Percentiles rank a stretch among this genome's conserved stretches.
Conservation (phyloP, 2,329 filamentous ascomycete genomes). For the Phyllosticta citriasiana region DNA sequence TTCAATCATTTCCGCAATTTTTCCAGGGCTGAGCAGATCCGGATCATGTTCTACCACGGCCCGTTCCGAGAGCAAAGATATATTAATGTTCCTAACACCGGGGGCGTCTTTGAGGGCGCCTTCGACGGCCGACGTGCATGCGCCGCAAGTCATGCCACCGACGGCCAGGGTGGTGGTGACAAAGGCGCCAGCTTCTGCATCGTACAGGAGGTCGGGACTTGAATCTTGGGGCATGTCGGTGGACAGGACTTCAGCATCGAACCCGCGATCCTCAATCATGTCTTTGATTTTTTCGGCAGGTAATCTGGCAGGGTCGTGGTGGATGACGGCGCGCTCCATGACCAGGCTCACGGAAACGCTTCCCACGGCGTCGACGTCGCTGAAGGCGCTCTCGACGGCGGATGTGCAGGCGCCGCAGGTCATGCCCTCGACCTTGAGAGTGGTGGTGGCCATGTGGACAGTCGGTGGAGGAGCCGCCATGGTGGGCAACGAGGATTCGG, state of each 20-base stretch:
- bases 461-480: background rate
- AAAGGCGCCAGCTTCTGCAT: conserved; percentile 20
- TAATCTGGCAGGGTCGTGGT: conserved; percentile 71
- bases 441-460: conserved; percentile 73
- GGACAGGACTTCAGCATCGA: conserved; percentile 81
- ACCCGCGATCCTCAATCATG: conserved; percentile 83
- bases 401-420: conserved; percentile 89
- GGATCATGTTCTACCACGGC: conserved; percentile 77
- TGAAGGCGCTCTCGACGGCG: conserved; percentile 87
- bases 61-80: conserved; percentile 74
- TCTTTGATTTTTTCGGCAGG: conserved; percentile 68
- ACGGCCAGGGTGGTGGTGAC: conserved; percentile 65
- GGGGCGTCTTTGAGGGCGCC: conserved; percentile 65
- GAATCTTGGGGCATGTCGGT: conserved; percentile 59
- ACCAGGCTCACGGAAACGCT: conserved; percentile 87
- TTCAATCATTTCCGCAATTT: conserved; percentile 50
- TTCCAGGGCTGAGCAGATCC: conserved; percentile 39
- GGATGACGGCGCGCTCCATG: conserved; percentile 90
- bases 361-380: conserved; percentile 67
- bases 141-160: conserved; percentile 85
- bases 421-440: conserved; percentile 79
- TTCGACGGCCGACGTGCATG: conserved; percentile 79
- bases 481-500: conserved; percentile 1
- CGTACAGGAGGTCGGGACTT: conserved; percentile 27
- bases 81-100: conserved; percentile 66